Evolutionary conservation across 2,329 filamentous ascomycete species (phyloP), one percentile per base, ranked within the genome.

Genomic region (Venturia asperata): DNA sequence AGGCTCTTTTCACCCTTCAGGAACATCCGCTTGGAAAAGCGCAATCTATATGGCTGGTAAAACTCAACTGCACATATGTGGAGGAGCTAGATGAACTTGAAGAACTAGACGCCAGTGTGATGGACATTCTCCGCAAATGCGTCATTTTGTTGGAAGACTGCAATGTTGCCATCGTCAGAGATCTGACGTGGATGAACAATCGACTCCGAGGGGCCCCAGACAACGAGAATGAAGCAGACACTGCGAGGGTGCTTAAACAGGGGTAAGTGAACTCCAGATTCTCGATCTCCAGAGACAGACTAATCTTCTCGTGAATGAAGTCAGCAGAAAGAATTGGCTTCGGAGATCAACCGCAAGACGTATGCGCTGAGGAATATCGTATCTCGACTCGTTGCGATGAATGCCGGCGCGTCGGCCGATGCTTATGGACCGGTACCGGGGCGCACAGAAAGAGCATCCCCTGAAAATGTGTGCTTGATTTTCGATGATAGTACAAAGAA

Each of bases 401-500:
- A 56, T 9, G 27, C 6, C 13, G 11, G 30, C 52, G 27, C 10
- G 30, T 7, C 27, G 9, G 13, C 52, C 30, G 30, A 34, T 30
- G 52, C 52, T 34, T 15, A 56, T 37, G 52, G 30, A 37, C 13
- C 15, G 3, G 17, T 56, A 15, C 52, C 24, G 37, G 19, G 17
- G 6, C 52, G 45, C 9, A 15, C 21, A n/a, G 21, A 49, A 1
- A 21, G n/a, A 10, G 21, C n/a, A 9, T 24, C 13, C 9, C 45
- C 2, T 13, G 10, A 21, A 21, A 49, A 9, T 15, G 6, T 6
- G 27, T 56, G 27, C 37, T 11, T 27, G 52, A 56, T n/a, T 4
- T 56, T 56, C 52, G 52, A 17, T n/a, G 30, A 37, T n/a, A 56
- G 52, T 37, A 37, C 52, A 15, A 27, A 56, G 52, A 56, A 17